Base-by-base conservation (phyloP, 345 rosid genomes). In the Stellera chamaejasme region DNA sequence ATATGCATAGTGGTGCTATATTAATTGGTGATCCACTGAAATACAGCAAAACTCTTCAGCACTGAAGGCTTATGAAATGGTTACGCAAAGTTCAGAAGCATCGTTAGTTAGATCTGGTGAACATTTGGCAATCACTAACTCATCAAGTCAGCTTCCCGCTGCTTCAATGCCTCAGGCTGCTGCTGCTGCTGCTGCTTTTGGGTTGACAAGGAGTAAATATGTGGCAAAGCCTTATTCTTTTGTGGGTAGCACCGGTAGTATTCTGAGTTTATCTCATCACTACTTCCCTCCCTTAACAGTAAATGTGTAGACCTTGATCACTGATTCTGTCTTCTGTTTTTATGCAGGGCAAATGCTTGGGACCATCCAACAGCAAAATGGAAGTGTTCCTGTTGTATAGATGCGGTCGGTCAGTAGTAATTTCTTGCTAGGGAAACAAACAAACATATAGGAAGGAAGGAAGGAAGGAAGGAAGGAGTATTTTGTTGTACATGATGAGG, bases 361-460 rank as follows among this genome's bases (percentile, higher is more conserved):
- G 52, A 61, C 72, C 43, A 32, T 62, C 68, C 79, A 74, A 64
- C 79, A 68, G 54, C 62, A 73, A 44, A 74, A 61, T 41, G 85
- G 77, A 65, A 76, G 76, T 55, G 79, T 79, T 65, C 81, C 70
- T 16, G 79, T 74, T 69, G 66, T 71, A 66, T 80, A 80, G 81
- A 68, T 59, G 65, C 56, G 60, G 44, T 14, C 28, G 52, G 23
- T 19, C 23, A 19, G 23, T 19, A 19, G 1, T 19, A n/a, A 28
- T 47, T 19, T 59, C 73, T 73, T 58, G 56, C 49, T 59, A 48
- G 65, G 63, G 54, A 42, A 71, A 60, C n/a, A n/a, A n/a, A n/a
- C n/a, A n/a, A n/a, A n/a, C n/a, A n/a, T n/a, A n/a, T n/a, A n/a
- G n/a, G n/a, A n/a, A n/a, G n/a, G n/a, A n/a, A n/a, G n/a, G n/a